These are phyloP conservation scores for Tricholoma sp. DNA, from an alignment of 768 basidiomycete genomes.

Conservation along the genomic window DNA sequence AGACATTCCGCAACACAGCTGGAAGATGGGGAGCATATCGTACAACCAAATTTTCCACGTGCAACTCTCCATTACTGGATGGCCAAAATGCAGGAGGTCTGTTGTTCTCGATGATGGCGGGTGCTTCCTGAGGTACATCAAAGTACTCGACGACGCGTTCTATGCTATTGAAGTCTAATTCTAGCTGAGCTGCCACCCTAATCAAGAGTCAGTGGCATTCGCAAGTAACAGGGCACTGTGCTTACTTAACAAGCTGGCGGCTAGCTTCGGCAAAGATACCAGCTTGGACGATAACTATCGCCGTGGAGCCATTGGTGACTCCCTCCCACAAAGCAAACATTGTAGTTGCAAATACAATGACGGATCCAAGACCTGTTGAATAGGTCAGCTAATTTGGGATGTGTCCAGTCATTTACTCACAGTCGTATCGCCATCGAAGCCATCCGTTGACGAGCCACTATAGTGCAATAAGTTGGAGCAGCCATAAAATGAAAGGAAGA, in stretches of 20 bases:
- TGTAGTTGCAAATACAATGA: slow-evolving; percentile 66
- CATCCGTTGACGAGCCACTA: slow-evolving; percentile 68
- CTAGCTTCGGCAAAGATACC: slow-evolving; percentile 68
- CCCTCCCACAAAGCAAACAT: slow-evolving; percentile 59
- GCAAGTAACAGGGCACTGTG: slow-evolving; percentile 2
- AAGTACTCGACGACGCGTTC: slow-evolving; percentile 73
- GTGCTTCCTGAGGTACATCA: slow-evolving; percentile 63
- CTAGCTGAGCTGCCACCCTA: slow-evolving; percentile 64
- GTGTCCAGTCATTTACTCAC: slow-evolving; percentile 26
- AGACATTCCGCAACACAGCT: slow-evolving; percentile 50
- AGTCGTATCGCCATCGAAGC: slow-evolving; percentile 73
- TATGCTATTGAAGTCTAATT: slow-evolving; percentile 71
- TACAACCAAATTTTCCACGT: slow-evolving; percentile 55
- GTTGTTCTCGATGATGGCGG: slow-evolving; percentile 46
- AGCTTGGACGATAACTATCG: slow-evolving; percentile 68
- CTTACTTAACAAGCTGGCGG: slow-evolving; percentile 54
- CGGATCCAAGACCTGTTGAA: slow-evolving; percentile 54
- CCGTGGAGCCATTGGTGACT: slow-evolving; percentile 56
- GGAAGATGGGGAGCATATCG: slow-evolving; percentile 61
- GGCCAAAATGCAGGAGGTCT: slow-evolving; percentile 76
- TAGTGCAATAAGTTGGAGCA: neutral
- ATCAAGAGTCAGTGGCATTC: neutral
- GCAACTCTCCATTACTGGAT: slow-evolving; percentile 49
- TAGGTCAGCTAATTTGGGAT: neutral
- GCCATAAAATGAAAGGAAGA: slow-evolving; percentile 14